These are phyloP conservation scores for Verticillium alfalfae DNA, from an alignment of 2,329 filamentous ascomycete genomes.

Conservation along the genomic window DNA sequence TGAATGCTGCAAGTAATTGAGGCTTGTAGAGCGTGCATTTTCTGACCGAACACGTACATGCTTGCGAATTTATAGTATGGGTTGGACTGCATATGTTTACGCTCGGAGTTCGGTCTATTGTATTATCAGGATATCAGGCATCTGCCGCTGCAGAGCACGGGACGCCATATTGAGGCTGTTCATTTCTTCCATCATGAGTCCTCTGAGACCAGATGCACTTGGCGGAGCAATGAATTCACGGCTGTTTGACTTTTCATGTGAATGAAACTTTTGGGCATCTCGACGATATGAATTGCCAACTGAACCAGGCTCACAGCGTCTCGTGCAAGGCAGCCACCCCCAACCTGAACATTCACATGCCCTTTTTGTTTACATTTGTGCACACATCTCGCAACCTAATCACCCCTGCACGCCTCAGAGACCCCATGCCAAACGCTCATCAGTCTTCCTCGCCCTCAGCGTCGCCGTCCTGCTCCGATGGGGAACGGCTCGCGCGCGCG, in stretches of 20 bases:
- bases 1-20: not conserved
- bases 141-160: not conserved
- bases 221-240: not conserved
- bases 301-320: not conserved
- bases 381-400: not conserved
- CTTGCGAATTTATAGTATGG: not conserved
- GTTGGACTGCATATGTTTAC: not conserved
- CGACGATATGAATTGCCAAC: not conserved
- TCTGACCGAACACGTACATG: not conserved
- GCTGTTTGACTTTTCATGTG: not conserved
- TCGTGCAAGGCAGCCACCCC: not conserved
- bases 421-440: not conserved
- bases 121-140: not conserved
- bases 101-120: not conserved
- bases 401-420: not conserved
- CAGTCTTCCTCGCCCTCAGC: slow-evolving; percentile 37
- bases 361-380: not conserved
- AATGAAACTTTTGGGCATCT: not conserved
- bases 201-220: not conserved
- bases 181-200: not conserved
- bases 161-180: not conserved
- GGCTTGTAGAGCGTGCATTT: not conserved
- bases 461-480: slow-evolving; percentile 33
- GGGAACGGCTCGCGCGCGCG: slow-evolving; percentile 12
- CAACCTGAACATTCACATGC: not conserved